Percentiles rank a stretch among this genome's conserved stretches.
Evolutionary conservation across 192 early-diverging fungal species (phyloP).

Genomic region (Diversispora epigaea): DNA sequence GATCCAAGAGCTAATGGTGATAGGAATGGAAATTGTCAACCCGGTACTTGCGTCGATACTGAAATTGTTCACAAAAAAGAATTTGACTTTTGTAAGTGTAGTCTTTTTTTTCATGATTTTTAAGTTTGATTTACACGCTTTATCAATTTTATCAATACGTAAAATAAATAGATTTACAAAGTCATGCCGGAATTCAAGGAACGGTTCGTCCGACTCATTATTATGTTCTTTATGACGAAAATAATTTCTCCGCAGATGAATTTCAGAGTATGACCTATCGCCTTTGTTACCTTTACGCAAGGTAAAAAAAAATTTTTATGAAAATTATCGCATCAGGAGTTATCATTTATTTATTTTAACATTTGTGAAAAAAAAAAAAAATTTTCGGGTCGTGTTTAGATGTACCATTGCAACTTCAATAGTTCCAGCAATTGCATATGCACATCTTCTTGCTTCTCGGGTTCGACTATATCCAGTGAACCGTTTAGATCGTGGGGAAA

Average conservation of each 20-base stretch:
- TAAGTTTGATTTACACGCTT: not conserved
- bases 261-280: slow-evolving; percentile 82
- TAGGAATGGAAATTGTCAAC: slow-evolving; percentile 70
- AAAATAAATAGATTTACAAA: slow-evolving; percentile 59
- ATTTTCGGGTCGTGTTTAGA: slow-evolving; percentile 28
- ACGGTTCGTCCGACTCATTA: slow-evolving; percentile 90
- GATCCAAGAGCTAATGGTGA: slow-evolving; percentile 54
- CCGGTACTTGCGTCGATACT: slow-evolving; percentile 49
- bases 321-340: not conserved
- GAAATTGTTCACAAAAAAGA: slow-evolving; percentile 14
- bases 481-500: too few relatives aligned
- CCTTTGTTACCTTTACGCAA: slow-evolving; percentile 81
- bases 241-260: slow-evolving; percentile 67
- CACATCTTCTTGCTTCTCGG: slow-evolving; percentile 77
- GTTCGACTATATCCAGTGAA: slow-evolving; percentile 70
- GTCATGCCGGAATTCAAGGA: slow-evolving; percentile 88
- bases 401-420: slow-evolving; percentile 77
- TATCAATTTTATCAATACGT: slow-evolving; percentile 9
- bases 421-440: slow-evolving; percentile 75
- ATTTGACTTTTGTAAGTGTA: slow-evolving; percentile 25
- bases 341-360: not conserved
- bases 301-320: not conserved
- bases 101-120: not conserved
- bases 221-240: slow-evolving; percentile 82
- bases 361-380: not conserved